These are phyloP conservation scores for Cladosporium austrohemisphaericum DNA, from an alignment of 2,329 filamentous ascomycete species.

Conservation along the genomic window DNA sequence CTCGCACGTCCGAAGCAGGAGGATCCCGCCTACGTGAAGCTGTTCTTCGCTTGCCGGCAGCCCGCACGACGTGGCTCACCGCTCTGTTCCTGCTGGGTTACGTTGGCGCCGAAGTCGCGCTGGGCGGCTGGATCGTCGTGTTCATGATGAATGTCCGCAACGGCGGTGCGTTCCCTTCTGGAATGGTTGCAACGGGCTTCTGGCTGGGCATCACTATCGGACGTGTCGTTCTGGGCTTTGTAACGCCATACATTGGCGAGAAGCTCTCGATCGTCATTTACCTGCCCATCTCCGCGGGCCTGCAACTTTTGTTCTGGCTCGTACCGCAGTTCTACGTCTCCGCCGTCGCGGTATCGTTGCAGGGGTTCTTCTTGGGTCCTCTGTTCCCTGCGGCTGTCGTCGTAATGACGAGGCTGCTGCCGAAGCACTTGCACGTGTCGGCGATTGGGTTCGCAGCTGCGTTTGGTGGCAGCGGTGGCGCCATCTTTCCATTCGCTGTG, in stretches of 20 bases:
- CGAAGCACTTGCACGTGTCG: constrained; percentile 69
- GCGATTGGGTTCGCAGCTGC: constrained; percentile 77
- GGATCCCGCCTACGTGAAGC: constrained; percentile 51
- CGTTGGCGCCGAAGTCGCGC: constrained; percentile 70
- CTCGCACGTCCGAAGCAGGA: constrained; percentile 41
- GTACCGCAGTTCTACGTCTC: constrained; percentile 73
- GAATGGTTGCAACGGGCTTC: constrained; percentile 74
- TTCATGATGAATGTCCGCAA: constrained; percentile 80
- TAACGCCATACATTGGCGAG: constrained; percentile 71
- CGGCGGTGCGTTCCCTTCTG: constrained; percentile 66
- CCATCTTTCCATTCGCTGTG: constrained; percentile 61
- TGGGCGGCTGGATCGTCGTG: constrained; percentile 77
- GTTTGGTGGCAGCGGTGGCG: constrained; percentile 70
- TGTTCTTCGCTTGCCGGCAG: constrained; percentile 43
- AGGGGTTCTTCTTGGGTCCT: constrained; percentile 78
- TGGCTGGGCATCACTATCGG: constrained; percentile 80
- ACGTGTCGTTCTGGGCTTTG: constrained; percentile 67
- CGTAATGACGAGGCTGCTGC: constrained; percentile 69
- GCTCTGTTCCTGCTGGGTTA: constrained; percentile 74
- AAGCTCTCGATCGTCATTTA: constrained; percentile 60
- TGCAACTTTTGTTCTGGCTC: constrained; percentile 76
- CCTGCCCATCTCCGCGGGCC: constrained; percentile 57
- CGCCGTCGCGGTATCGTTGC: constrained; percentile 64
- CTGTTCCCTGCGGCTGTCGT: constrained; percentile 74
- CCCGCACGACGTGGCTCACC: constrained; percentile 67